These are phyloP conservation scores for Euphorbia tirucalli DNA, from an alignment of 345 rosid species.

Conservation along the genomic window DNA sequence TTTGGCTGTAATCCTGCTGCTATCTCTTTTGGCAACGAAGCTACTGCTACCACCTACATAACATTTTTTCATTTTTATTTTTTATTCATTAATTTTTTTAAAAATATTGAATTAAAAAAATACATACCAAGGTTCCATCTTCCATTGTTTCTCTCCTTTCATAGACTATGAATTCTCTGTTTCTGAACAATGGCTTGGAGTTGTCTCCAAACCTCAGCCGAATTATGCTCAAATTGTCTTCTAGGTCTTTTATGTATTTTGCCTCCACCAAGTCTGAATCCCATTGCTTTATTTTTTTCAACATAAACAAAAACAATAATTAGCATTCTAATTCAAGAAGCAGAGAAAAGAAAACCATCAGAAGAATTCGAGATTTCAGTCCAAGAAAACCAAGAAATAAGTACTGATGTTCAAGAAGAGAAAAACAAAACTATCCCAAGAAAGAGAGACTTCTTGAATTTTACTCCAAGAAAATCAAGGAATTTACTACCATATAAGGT, in stretches of 20 bases:
- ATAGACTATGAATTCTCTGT: constrained; percentile 77
- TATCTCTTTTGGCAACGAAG: constrained; percentile 73
- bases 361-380: too few species aligned
- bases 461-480: too few species aligned
- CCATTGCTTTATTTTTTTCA: constrained; percentile 62
- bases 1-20: constrained; percentile 74
- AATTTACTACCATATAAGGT: too few species aligned
- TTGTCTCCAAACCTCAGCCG: constrained; percentile 64
- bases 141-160: constrained; percentile 79
- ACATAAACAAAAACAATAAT: not conserved
- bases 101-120: not conserved
- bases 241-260: constrained; percentile 58
- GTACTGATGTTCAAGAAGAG: too few species aligned
- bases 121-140: constrained; percentile 69
- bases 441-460: too few species aligned
- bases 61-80: not conserved
- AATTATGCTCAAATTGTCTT: constrained; percentile 69
- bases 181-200: constrained; percentile 67
- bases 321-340: not conserved
- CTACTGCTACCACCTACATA: constrained; percentile 68
- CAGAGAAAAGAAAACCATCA: too few species aligned
- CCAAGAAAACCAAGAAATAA: too few species aligned
- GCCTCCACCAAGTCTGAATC: constrained; percentile 77
- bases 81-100: not conserved
- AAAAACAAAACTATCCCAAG: too few species aligned